Evolutionary conservation across 2,329 filamentous ascomycete genomes (phyloP), one percentile per base, ranked within the genome.

Genomic region (Penicillium fuscoglaucum): DNA sequence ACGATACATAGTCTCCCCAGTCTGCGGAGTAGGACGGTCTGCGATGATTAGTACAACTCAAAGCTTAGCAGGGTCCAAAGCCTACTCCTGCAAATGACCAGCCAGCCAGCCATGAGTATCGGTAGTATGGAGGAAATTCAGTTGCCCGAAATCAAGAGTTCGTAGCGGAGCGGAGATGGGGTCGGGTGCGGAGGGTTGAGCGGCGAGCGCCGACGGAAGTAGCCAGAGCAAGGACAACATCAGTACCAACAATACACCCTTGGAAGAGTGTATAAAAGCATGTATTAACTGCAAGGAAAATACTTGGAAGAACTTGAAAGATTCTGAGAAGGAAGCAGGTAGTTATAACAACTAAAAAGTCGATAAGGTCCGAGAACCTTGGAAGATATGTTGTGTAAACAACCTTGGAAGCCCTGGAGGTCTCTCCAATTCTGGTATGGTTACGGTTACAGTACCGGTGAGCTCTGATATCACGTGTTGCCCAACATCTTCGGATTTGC

Each of bases 1-100:
- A 97, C 7, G 93, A 97, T 68, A 98, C 84, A 76, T 98, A 99
- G 77, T 99, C 95, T 58, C 95, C 95, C 92, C 95, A 98, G 75
- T 99, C 95, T 47, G 91, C 93, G 7, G 91, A 93, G 76, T 96
- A 99, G 60, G 95, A 93, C 3, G 91, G 83, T 78, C 89, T 91
- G 61, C 43, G 55, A 55, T 39, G 41, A 56, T 68, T 57, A 65
- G 65, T 64, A 54, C 57, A 58, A 49, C 37, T 59, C 52, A 48
- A 29, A 51, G 19, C 56, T 37, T 43, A 52, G 47, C 41, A 33
- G 52, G 40, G 26, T 39, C 4, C 21, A 46, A n/a, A 33, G 50
- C 83, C 70, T 79, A 91, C 88, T 99, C 95, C 79, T 93, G 88
- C 6, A 98, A 78, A 80, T 99, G 95, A 1, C 95, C 95, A 10